phyloP scores from a whole-genome alignment of 805 yeast species.

The Nakazawaea ernobii region DNA sequence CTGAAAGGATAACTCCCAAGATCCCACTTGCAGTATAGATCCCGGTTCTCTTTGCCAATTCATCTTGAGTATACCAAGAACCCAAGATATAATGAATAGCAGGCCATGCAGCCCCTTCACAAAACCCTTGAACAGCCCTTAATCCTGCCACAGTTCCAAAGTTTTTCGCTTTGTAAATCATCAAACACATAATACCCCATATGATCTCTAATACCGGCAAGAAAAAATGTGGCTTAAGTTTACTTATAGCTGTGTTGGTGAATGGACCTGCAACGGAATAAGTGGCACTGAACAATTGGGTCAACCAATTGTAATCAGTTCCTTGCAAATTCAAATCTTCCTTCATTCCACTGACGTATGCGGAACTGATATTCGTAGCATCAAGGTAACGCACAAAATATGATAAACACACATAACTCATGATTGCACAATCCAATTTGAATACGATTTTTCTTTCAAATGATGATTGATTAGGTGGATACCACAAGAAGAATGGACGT shows the following conservation, averaged over 20 bases:
- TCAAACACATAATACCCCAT: conserved; percentile 65
- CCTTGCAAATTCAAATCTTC: conserved; percentile 53
- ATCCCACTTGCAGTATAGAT: conserved; percentile 60
- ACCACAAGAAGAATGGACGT: conserved; percentile 1
- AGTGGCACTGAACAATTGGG: conserved; percentile 54
- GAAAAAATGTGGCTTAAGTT: conserved; percentile 47
- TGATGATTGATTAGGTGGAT: conserved; percentile 1
- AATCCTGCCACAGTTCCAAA: conserved; percentile 51
- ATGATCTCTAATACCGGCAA: conserved; percentile 53
- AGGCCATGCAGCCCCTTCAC: conserved; percentile 67
- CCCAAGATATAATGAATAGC: conserved; percentile 56
- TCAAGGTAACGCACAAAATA: conserved; percentile 70
- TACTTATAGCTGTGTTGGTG: conserved; percentile 50
- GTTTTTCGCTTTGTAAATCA: conserved; percentile 43
- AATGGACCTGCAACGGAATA: conserved; percentile 58
- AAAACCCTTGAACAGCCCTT: conserved; percentile 62
- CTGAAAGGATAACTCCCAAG: conserved; percentile 53
- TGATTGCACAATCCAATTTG: conserved; percentile 51
- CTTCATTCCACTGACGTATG: conserved; percentile 60
- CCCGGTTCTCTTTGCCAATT: conserved; percentile 57
- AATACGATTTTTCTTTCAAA: conserved; percentile 25
- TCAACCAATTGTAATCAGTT: conserved; percentile 47
- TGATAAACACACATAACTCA: conserved; percentile 51
- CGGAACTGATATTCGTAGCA: conserved; percentile 53
- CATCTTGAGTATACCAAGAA: conserved; percentile 50